Conservation (phyloP, 176 grass and related monocot genomes). For the Luzula sylvatica region DNA sequence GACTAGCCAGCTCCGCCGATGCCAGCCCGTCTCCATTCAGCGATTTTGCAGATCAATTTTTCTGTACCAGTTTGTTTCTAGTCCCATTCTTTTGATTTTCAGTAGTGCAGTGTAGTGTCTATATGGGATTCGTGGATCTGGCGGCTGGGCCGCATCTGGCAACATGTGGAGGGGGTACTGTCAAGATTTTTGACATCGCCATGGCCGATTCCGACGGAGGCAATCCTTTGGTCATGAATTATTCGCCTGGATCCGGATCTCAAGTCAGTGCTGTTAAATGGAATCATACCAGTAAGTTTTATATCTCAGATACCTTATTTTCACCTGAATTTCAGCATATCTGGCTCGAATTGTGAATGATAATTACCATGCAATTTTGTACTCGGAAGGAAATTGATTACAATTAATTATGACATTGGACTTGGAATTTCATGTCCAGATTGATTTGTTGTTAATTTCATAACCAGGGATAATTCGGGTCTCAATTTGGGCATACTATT, state of each 20-base stretch:
- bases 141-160: slow-evolving; percentile 54
- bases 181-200: slow-evolving; percentile 82
- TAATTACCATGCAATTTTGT: no score
- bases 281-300: slow-evolving; percentile 86
- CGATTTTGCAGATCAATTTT: slow-evolving; percentile 1
- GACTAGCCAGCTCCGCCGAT: neutral
- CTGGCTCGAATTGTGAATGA: no score
- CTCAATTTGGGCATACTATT: no score
- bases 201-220: slow-evolving; percentile 36
- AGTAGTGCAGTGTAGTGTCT: neutral
- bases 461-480: no score
- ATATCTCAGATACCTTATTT: neutral
- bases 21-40: slow-evolving; percentile 6
- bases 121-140: slow-evolving; percentile 84
- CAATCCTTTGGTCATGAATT: slow-evolving; percentile 84
- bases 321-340: no score
- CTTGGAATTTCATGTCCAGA: no score
- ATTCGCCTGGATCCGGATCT: slow-evolving; percentile 38
- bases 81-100: neutral
- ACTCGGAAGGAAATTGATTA: no score
- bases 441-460: no score
- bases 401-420: no score
- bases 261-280: slow-evolving; percentile 80
- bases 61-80: no score
- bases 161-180: slow-evolving; percentile 77